A percentile compares a stretch with the other conserved stretches of the same genome.
Conservation (phyloP, 345 rosid species). For the Acer campestre region DNA sequence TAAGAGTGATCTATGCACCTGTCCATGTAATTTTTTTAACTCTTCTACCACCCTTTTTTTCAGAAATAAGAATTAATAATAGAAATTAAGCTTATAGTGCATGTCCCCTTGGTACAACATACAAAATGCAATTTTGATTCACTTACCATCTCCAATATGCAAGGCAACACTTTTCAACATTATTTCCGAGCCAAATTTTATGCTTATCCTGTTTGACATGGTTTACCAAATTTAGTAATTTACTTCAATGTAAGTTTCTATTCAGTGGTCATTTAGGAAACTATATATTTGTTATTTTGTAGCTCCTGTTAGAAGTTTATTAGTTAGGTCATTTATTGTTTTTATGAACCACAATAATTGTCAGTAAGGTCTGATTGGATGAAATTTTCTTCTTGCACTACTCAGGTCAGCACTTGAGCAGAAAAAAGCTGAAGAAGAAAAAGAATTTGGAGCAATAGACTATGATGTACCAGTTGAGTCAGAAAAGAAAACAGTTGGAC, state of each 20-base stretch:
- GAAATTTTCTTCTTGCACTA: constrained; percentile 26
- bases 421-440: constrained; percentile 56
- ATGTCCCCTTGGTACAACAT: neutral
- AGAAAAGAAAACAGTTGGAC: constrained; percentile 70
- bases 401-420: constrained; percentile 80
- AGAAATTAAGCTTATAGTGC: neutral
- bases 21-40: neutral
- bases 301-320: neutral
- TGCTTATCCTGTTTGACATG: neutral
- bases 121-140: neutral
- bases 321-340: neutral
- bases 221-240: neutral
- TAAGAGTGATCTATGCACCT: neutral
- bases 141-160: neutral
- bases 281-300: neutral
- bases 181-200: neutral
- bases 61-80: neutral
- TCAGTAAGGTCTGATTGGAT: constrained; percentile 11
- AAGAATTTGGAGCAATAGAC: constrained; percentile 84
- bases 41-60: neutral
- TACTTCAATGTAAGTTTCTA: neutral
- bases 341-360: neutral
- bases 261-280: neutral
- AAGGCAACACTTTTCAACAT: no score
- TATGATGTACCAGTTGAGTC: constrained; percentile 76